Percentiles rank a stretch among this genome's conserved stretches.
phyloP scores from a whole-genome alignment of 2,329 filamentous ascomycete genomes.

The Diaporthe eres region DNA sequence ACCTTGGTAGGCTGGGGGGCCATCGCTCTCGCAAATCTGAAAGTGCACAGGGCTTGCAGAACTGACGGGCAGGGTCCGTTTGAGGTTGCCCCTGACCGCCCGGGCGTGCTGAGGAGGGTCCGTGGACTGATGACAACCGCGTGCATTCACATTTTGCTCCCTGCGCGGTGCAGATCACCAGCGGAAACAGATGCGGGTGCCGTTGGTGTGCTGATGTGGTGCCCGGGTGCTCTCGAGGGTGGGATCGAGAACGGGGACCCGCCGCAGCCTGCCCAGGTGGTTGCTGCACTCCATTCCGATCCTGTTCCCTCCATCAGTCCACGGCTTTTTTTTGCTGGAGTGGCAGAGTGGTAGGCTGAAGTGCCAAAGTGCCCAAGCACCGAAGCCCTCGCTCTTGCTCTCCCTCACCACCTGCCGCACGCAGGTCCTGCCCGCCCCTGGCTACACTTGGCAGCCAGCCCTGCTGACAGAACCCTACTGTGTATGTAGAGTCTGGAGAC shows the following conservation, averaged over 20 bases:
- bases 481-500: background rate
- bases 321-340: background rate
- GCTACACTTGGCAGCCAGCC: background rate
- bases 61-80: conserved; percentile 1
- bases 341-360: background rate
- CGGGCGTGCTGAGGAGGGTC: conserved; percentile 19
- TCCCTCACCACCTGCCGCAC: background rate
- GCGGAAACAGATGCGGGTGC: conserved; percentile 20
- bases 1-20: conserved; percentile 9
- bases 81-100: conserved; percentile 28
- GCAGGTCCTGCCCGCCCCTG: conserved; percentile 10
- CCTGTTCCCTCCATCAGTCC: background rate
- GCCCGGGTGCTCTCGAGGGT: background rate
- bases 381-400: background rate
- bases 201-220: conserved; percentile 15
- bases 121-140: conserved; percentile 28
- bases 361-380: background rate
- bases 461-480: conserved; percentile 5
- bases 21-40: conserved; percentile 33
- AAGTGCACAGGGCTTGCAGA: background rate
- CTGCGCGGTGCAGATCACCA: conserved; percentile 14
- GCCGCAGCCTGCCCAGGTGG: conserved; percentile 4
- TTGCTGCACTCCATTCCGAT: background rate
- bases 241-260: conserved; percentile 4
- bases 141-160: conserved; percentile 24